Evolutionary conservation across 1,284 basidiomycete species (phyloP).

Genomic region (Ceratobasidium sp.): DNA sequence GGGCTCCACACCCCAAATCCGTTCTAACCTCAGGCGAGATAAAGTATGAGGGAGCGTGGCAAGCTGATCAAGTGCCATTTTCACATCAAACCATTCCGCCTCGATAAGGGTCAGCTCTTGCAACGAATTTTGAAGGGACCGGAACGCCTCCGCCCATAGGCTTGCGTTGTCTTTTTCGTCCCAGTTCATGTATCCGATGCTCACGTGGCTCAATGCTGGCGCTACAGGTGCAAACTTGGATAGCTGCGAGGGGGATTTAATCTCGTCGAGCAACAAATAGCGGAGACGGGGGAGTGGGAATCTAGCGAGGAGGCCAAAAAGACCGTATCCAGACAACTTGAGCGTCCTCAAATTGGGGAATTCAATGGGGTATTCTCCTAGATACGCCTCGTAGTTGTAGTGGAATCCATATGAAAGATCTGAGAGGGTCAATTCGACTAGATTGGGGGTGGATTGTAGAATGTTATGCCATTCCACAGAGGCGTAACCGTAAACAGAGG

Average conservation of each 20-base stretch:
- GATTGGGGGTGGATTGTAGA: neutral
- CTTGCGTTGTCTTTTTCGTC: neutral
- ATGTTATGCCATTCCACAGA: neutral
- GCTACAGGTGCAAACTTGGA: neutral
- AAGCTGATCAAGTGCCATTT: neutral
- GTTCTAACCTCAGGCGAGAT: neutral
- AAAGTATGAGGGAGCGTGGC: neutral
- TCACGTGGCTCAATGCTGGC: neutral
- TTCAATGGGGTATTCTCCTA: too few species aligned
- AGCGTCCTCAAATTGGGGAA: neutral
- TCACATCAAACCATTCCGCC: neutral
- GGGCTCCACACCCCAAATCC: slow-evolving; percentile 1
- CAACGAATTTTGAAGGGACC: neutral
- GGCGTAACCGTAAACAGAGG: neutral
- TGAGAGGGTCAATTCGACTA: neutral
- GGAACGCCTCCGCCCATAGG: neutral
- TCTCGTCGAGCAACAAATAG: neutral
- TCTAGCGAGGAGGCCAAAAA: neutral
- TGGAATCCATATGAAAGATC: slow-evolving; percentile 8
- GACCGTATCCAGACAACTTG: slow-evolving; percentile 1
- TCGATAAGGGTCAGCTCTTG: neutral
- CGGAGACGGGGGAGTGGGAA: neutral
- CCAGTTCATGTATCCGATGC: neutral
- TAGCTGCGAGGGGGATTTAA: neutral
- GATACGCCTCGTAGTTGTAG: neutral